Conservation (phyloP, 106 monocot genomes). For the Gastrodia elata region DNA sequence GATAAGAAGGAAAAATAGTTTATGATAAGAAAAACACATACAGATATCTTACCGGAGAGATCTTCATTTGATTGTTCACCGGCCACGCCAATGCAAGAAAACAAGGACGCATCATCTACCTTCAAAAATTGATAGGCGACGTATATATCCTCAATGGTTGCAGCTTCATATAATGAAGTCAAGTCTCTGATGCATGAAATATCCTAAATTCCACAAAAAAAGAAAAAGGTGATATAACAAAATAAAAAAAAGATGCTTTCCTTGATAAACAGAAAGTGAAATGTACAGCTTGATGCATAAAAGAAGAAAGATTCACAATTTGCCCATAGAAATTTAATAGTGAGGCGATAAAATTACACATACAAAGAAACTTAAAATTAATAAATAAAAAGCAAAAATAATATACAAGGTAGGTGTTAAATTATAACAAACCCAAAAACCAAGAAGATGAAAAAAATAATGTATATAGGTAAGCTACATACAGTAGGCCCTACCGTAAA, state of each 20-base stretch:
- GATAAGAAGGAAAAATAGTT: neutral
- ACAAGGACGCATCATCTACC: conserved; percentile 88
- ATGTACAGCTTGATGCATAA: neutral
- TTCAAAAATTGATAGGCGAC: conserved; percentile 79
- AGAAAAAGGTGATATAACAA: neutral
- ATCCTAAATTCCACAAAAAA: conserved; percentile 30
- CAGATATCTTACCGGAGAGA: conserved; percentile 32
- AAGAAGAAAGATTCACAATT: neutral
- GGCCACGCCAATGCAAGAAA: conserved; percentile 88
- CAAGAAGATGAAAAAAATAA: neutral
- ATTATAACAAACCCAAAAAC: neutral
- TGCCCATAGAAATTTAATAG: neutral
- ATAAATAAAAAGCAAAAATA: no score
- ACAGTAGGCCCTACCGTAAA: no score
- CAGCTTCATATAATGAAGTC: conserved; percentile 68
- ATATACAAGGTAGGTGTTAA: neutral
- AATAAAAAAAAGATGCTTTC: neutral
- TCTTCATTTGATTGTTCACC: conserved; percentile 66
- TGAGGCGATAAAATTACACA: neutral
- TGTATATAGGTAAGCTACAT: no score
- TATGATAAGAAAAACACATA: neutral
- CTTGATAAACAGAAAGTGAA: neutral
- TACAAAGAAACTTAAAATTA: no score
- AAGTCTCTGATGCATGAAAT: conserved; percentile 81
- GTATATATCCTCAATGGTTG: conserved; percentile 85